Base-by-base conservation (phyloP, 1,284 basidiomycete species). In the Cutaneotrichosporon daszewskae region DNA sequence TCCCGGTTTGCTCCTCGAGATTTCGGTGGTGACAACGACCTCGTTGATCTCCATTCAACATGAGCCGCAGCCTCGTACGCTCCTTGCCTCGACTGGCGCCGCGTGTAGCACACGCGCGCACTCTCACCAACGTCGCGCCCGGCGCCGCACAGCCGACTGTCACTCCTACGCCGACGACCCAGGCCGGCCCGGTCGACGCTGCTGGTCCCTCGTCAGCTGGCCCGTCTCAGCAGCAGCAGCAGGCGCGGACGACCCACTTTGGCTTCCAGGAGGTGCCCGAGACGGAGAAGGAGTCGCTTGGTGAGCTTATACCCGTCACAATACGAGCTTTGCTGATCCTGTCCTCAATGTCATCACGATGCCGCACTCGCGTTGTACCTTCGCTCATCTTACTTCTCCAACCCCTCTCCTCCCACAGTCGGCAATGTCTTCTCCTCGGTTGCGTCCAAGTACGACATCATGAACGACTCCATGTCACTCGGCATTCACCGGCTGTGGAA, bases 401-500 rank as follows among this genome's bases (percentile, higher is more conserved):
- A 40, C 27, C 25, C 13, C 25, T 26, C 25, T 9, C 25, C 25
- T 26, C 25, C 25, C 23, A 12, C 37, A 68, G 94, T 99, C 46
- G 88, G 87, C 57, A 79, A 79, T 51, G 92, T 99, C 43, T 99
- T 99, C 74, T 85, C 88, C 58, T 94, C 88, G 5, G 94, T 99
- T 43, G 91, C 95, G 32, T 87, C 87, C 31, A 88, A 82, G 42
- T 99, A 98, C 72, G 94, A 98, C 72, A 71, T 97, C 32, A 96
- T 98, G 92, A 99, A 99, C 76, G 95, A 98, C 66, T 89, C 91
- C 20, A 89, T 94, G 75, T 98, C 94, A 5, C 74, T 97, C 47
- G 95, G 95, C 25, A 85, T 98, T 20, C 95, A 98, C 67, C 79
- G 95, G 34, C 74, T 98, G 22, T 99, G 95, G 95, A 99, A 98